Percentiles rank a stretch among this genome's conserved stretches.
phyloP scores from a whole-genome alignment of 2,329 filamentous ascomycete genomes.

The Endocalyx cinctus region DNA sequence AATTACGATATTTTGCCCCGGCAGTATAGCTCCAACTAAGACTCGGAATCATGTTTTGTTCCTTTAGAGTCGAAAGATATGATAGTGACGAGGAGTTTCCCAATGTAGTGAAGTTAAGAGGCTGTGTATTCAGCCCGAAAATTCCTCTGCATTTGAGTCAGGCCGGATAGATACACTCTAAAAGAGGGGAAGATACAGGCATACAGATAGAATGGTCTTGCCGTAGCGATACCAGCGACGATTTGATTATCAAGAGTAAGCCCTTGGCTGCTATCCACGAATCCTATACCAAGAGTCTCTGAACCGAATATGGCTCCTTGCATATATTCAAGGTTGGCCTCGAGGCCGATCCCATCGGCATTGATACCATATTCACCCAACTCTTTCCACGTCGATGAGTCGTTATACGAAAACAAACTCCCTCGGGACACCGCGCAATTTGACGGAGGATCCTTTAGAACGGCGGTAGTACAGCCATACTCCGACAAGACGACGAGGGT shows the following conservation, averaged over 20 bases:
- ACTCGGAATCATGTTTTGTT: conserved; percentile 32
- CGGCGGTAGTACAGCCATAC: conserved; percentile 25
- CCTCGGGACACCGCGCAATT: conserved; percentile 33
- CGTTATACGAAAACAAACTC: conserved; percentile 27
- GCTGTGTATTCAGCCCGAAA: conserved; percentile 33
- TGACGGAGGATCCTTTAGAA: conserved; percentile 26
- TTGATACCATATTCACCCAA: conserved; percentile 32
- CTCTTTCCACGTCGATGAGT: conserved; percentile 32
- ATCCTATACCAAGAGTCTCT: conserved; percentile 25
- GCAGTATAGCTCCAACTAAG: conserved; percentile 40
- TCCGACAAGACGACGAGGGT: conserved; percentile 29
- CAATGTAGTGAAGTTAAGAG: conserved; percentile 32
- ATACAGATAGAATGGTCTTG: conserved; percentile 33
- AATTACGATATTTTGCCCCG: conserved; percentile 34
- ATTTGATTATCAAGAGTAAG: conserved; percentile 27
- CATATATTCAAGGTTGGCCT: conserved; percentile 33
- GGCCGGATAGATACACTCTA: too few relatives aligned
- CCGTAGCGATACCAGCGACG: conserved; percentile 27
- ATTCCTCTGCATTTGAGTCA: conserved; percentile 26
- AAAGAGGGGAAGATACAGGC: conserved; percentile 7
- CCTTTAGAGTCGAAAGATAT: conserved; percentile 32
- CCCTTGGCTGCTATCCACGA: too few relatives aligned
- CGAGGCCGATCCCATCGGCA: conserved; percentile 30
- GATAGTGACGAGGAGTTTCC: conserved; percentile 30
- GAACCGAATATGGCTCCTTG: conserved; percentile 22